Conservation (phyloP, 345 rosid genomes). For the Barbarea vulgaris region DNA sequence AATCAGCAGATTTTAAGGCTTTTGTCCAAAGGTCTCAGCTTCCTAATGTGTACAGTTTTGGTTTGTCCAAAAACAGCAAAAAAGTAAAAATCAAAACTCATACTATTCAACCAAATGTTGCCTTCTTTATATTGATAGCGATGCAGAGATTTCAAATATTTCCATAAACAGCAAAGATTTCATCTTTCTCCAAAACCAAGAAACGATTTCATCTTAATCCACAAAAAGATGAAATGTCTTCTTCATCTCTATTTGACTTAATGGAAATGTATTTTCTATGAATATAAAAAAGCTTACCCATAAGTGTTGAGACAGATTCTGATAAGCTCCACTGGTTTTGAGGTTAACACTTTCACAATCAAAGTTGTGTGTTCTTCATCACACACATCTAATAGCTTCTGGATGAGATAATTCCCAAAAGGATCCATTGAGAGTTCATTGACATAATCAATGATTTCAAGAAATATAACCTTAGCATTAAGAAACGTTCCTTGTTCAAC, state of each 20-base stretch:
- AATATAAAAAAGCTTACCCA: conserved; percentile 49
- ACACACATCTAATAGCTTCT: conserved; percentile 54
- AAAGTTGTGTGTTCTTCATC: conserved; percentile 52
- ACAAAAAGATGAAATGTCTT: conserved; percentile 26
- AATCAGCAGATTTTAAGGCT: not conserved
- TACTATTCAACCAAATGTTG: conserved; percentile 25
- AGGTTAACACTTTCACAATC: conserved; percentile 46
- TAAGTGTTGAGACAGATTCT: conserved; percentile 55
- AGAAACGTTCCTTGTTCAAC: conserved; percentile 51
- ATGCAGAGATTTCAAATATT: conserved; percentile 9
- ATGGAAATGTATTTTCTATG: not conserved
- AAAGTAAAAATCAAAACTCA: not conserved
- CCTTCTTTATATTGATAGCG: too few relatives aligned
- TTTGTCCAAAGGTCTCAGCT: conserved; percentile 24
- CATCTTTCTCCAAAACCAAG: conserved; percentile 8
- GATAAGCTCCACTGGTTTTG: conserved; percentile 48
- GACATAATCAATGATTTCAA: conserved; percentile 46
- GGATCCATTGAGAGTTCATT: conserved; percentile 58
- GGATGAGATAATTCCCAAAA: conserved; percentile 64
- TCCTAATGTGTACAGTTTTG: not conserved
- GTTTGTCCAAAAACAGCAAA: conserved; percentile 34
- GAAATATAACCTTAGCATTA: conserved; percentile 43
- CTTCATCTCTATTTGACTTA: conserved; percentile 20
- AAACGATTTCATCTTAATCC: conserved; percentile 5
- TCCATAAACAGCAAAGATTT: conserved; percentile 22